Base-by-base conservation (phyloP, 2,329 filamentous ascomycete genomes). In the Calonectria pseudoreteaudii region DNA sequence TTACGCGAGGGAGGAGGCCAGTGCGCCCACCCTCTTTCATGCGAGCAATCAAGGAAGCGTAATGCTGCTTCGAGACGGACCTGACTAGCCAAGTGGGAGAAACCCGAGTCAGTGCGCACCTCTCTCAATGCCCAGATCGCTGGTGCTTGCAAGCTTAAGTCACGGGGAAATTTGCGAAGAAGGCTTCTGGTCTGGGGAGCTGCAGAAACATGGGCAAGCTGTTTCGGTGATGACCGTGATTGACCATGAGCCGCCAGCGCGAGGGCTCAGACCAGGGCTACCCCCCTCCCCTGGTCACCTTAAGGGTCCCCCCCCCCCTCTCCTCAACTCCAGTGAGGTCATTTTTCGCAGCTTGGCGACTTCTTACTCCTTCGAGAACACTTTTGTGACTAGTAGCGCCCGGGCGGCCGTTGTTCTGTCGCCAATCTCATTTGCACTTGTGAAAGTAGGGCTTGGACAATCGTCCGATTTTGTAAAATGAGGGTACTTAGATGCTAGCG, bases 171-270 rank as follows among this genome's bases (percentile, higher is more conserved):
- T 68, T 62, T 16, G 20, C 18, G 31, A 41, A 66, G 56, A 70
- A 78, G 60, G 53, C 76, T 79, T 72, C 72, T 72, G 67, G 69
- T 65, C 23, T 41, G 28, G 34, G 23, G n/a, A 47, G n/a, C 56
- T 49, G 38, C 71, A 67, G 44, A 69, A 52, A 66, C 68, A 66
- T 67, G 72, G 66, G 70, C 68, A 44, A 65, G 67, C 58, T 56
- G 36, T 60, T 72, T 77, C 78, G 76, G 78, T 68, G 70, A 77
- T 79, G 75, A 66, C 78, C 78, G 78, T 77, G 67, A 75, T 74
- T 76, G 56, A 66, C 34, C 64, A 71, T 71, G 69, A 70, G 30
- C 60, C 49, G 36, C 67, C 56, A 52, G 50, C 67, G 74, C 66
- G 60, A 74, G 66, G 64, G 20, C 66, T 26, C 56, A 44, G 74